phyloP scores from a whole-genome alignment of 2,329 filamentous ascomycete genomes.

The Pseudogymnoascus sp. region DNA sequence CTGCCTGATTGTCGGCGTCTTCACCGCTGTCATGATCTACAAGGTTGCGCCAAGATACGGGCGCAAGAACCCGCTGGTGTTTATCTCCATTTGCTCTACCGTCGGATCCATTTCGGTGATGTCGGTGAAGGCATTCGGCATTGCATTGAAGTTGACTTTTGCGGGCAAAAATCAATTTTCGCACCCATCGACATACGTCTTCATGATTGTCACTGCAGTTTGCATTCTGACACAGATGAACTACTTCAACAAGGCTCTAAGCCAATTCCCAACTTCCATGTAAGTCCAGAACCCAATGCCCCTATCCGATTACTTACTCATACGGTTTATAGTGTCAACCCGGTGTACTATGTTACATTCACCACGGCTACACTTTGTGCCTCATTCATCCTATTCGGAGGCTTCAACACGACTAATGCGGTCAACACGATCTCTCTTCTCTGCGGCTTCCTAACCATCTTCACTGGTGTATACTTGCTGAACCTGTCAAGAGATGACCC shows the following conservation, averaged over 20 bases:
- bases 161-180: slow-evolving; percentile 91
- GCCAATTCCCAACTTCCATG: slow-evolving; percentile 96
- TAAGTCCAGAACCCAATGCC: slow-evolving; percentile 40
- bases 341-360: slow-evolving; percentile 91
- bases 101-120: slow-evolving; percentile 97
- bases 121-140: slow-evolving; percentile 97
- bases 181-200: slow-evolving; percentile 93
- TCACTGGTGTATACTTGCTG: slow-evolving; percentile 88
- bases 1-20: slow-evolving; percentile 69
- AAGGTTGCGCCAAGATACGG: slow-evolving; percentile 81
- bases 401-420: slow-evolving; percentile 89
- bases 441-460: slow-evolving; percentile 89
- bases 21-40: slow-evolving; percentile 94
- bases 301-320: not conserved
- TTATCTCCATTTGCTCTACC: slow-evolving; percentile 94
- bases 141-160: slow-evolving; percentile 91
- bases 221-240: slow-evolving; percentile 99
- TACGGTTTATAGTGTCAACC: slow-evolving; percentile 53
- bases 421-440: slow-evolving; percentile 90
- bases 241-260: slow-evolving; percentile 98
- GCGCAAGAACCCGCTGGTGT: slow-evolving; percentile 92
- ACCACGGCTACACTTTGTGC: slow-evolving; percentile 90
- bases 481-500: slow-evolving; percentile 93
- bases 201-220: slow-evolving; percentile 83
- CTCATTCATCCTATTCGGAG: slow-evolving; percentile 91